Evolutionary conservation across 176 grass and related monocot genomes (phyloP).

Genomic region (Puya raimondii): DNA sequence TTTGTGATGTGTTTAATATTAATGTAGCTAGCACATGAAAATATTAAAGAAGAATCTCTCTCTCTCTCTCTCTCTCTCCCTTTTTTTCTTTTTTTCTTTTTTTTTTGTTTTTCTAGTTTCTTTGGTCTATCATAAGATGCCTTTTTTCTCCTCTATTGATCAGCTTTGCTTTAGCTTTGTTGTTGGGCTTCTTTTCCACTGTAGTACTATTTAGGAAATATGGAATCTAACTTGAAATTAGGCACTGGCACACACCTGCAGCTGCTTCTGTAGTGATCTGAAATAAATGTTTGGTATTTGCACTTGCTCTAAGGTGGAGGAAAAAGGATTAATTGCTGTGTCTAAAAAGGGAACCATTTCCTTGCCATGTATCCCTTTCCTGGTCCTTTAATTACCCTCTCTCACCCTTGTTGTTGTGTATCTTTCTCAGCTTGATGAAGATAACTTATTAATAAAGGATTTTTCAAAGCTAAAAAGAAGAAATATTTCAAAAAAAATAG

Average conservation of each 20-base stretch:
- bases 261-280: background rate
- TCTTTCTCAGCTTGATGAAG: background rate
- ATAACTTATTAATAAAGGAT: too few relatives aligned
- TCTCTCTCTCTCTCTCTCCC: too few relatives aligned
- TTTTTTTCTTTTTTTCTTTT: background rate
- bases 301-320: background rate
- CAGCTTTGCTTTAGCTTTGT: background rate
- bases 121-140: background rate
- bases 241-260: background rate
- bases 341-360: background rate
- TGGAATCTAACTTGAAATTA: background rate
- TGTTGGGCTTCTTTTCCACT: background rate
- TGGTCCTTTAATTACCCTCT: background rate
- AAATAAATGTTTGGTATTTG: background rate
- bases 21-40: slow-evolving; percentile 1
- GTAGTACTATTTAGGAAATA: background rate
- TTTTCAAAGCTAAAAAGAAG: too few relatives aligned
- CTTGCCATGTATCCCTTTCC: background rate
- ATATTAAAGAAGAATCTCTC: too few relatives aligned
- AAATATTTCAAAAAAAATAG: too few relatives aligned
- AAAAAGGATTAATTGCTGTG: slow-evolving; percentile 1
- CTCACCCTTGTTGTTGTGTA: background rate
- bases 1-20: slow-evolving; percentile 7
- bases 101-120: background rate
- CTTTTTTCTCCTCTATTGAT: background rate